Percentiles rank a stretch among this genome's conserved stretches.
phyloP scores from a whole-genome alignment of 805 yeast genomes.

The Zygoascus tannicola region DNA sequence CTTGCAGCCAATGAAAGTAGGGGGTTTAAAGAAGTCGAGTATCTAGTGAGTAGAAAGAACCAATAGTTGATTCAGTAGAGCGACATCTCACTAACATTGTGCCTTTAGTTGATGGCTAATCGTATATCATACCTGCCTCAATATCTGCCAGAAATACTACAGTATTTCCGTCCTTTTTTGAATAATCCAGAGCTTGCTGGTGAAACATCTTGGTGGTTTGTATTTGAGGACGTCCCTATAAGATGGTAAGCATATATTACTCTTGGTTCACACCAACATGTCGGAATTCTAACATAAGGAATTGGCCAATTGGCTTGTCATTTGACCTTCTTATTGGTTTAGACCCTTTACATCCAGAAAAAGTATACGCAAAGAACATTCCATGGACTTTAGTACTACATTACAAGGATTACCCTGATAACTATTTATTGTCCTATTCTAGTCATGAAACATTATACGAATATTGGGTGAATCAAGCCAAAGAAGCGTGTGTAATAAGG shows the following conservation, averaged over 20 bases:
- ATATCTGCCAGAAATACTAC: slow-evolving; percentile 15
- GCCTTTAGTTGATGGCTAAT: slow-evolving; percentile 12
- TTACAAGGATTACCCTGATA: slow-evolving; percentile 36
- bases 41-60: slow-evolving; percentile 4
- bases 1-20: slow-evolving; percentile 19
- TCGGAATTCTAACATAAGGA: slow-evolving; percentile 20
- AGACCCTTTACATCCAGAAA: slow-evolving; percentile 24
- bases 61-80: too few species aligned
- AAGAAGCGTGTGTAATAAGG: slow-evolving; percentile 56
- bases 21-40: slow-evolving; percentile 7
- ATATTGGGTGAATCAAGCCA: slow-evolving; percentile 67
- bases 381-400: slow-evolving; percentile 43
- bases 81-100: too few species aligned
- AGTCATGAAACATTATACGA: slow-evolving; percentile 32
- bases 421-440: slow-evolving; percentile 35
- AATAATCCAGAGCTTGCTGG: slow-evolving; percentile 18
- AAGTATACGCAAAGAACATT: slow-evolving; percentile 4
- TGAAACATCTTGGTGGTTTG: slow-evolving; percentile 50
- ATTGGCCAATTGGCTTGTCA: slow-evolving; percentile 61
- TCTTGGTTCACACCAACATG: too few species aligned
- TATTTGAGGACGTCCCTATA: slow-evolving; percentile 51
- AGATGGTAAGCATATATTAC: slow-evolving; percentile 40
- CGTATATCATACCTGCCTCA: slow-evolving; percentile 22
- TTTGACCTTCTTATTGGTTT: slow-evolving; percentile 45
- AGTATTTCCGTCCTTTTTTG: slow-evolving; percentile 20